Evolutionary conservation across 2,329 filamentous ascomycete species (phyloP), one percentile per base, ranked within the genome.

Genomic region (Aspergillus costaricaensis): DNA sequence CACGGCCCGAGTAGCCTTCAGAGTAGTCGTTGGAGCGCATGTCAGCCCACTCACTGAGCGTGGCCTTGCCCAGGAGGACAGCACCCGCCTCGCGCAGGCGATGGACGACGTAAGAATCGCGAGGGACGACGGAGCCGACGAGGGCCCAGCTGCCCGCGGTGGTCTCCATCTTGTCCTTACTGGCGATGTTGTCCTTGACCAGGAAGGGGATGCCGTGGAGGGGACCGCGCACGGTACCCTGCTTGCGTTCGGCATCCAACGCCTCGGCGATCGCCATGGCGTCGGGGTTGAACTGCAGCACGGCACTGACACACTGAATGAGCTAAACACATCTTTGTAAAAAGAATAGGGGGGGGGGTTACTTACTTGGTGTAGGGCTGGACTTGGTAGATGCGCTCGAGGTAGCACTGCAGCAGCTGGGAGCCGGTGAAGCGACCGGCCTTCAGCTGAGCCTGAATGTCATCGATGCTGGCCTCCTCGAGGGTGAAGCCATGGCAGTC

Each of bases 151-250:
- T 86, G 0, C 90, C 90, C 0, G 89, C 89, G 0, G 90, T 92
- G 0, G 89, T 92, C 70, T 92, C 83, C 82, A 92, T 85, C 55
- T 83, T 83, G 71, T 91, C 89, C 64, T 86, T 86, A 8, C 84
- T 86, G 23, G 82, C 87, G 57, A 91, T 88, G 70, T 75, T 75
- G 61, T 92, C 89, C 74, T 92, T 92, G 64, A 91, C 84, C 2
- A 89, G 79, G 71, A 90, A 90, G 0, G 90, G 90, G 47, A 93
- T 90, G 3, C 90, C 90, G 71, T 92, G 90, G 1, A 93, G 80
- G 1, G 86, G 85, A 1, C 88, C 84, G n/a, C 87, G 83, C 9
- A 87, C 72, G 41, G 77, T 79, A 23, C 87, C 87, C 1, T 76
- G 68, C 12, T 72, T 69, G 17, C 89, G 82, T 74, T 92, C 88